Evolutionary conservation across 1,139 yeast species (phyloP), one percentile per base, ranked within the genome.

Genomic region (Schizosaccharomyces versatilis): DNA sequence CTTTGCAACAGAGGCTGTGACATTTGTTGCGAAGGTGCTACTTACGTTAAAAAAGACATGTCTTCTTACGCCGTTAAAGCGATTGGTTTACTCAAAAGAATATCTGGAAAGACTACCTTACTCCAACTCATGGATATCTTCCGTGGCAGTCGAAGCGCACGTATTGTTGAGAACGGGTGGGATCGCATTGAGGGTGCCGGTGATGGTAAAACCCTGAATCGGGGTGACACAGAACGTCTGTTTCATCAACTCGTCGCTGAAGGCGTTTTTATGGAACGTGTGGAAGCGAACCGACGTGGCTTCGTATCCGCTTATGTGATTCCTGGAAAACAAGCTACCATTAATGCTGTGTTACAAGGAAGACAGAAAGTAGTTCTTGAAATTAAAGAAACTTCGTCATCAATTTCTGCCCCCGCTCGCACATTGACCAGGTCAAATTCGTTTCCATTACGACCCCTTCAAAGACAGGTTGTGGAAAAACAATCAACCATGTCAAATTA

Each of bases 91-190:
- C 83, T 88, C 0, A 69, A 73, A 55, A 67, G 72, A 2, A 65
- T 84, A 19, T 64, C 67, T 17, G 77, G 74, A 38, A 76, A 77
- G 55, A 86, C 86, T 1, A 86, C 97, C 0, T 71, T 83, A 10
- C 72, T 84, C 17, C 81, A 85, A 61, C 81, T 93, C 64, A 88
- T 84, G 60, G 95, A 86, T 66, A 75, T 85, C 3, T 81, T 80
- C 65, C 77, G 81, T 61, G 98, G 98, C 0, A 76, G 86, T 0
- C 78, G 74, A 59, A 70, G 72, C 60, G 73, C 75, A 48, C 82
- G 80, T 62, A 76, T 86, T 56, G 69, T 74, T 7, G 73, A 72
- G 47, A 70, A 76, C 56, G 84, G 88, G 0, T 85, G 82, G 64
- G 78, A 81, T 62, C 64, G 64, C 17, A 71, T 74, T 52, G 74